phyloP scores from a whole-genome alignment of 768 basidiomycete genomes.

The Sporobolomyces pararoseus region DNA sequence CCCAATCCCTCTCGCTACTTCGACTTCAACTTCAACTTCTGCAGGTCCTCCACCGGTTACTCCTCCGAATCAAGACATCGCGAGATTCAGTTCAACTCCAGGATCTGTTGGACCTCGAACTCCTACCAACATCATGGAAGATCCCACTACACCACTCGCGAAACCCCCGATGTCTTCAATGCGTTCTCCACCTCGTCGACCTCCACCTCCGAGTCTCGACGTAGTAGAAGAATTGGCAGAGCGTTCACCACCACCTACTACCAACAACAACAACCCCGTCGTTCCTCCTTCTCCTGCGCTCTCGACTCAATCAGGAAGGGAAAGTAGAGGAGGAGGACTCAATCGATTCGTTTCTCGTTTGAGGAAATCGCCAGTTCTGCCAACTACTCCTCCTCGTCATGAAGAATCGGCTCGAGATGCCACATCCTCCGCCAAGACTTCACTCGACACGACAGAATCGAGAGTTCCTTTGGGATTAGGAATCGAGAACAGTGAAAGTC shows the following conservation, averaged over 20 bases:
- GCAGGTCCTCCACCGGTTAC: constrained; percentile 8
- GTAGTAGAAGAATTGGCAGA: constrained; percentile 10
- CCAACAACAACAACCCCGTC: neutral
- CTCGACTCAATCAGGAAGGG: neutral
- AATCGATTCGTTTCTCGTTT: constrained; percentile 33
- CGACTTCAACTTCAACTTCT: too few relatives aligned
- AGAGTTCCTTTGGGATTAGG: constrained; percentile 15
- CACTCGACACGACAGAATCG: too few relatives aligned
- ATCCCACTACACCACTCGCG: constrained; percentile 10
- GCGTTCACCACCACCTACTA: neutral
- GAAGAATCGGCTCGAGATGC: neutral
- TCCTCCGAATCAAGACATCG: constrained; percentile 20
- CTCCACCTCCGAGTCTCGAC: neutral
- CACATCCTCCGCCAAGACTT: neutral
- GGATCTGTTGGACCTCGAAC: neutral
- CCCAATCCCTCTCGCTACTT: too few relatives aligned
- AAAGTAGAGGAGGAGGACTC: constrained; percentile 17
- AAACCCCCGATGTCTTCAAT: neutral
- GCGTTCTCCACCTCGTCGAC: neutral
- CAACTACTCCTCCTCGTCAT: neutral
- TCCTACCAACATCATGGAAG: neutral
- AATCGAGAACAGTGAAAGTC: constrained; percentile 1
- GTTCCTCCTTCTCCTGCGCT: neutral
- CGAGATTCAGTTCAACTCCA: constrained; percentile 18
- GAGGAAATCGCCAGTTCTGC: neutral